A percentile compares a stretch with the other conserved stretches of the same genome.
phyloP scores from a whole-genome alignment of 2,329 filamentous ascomycete species.

The Exophiala bonariae region DNA sequence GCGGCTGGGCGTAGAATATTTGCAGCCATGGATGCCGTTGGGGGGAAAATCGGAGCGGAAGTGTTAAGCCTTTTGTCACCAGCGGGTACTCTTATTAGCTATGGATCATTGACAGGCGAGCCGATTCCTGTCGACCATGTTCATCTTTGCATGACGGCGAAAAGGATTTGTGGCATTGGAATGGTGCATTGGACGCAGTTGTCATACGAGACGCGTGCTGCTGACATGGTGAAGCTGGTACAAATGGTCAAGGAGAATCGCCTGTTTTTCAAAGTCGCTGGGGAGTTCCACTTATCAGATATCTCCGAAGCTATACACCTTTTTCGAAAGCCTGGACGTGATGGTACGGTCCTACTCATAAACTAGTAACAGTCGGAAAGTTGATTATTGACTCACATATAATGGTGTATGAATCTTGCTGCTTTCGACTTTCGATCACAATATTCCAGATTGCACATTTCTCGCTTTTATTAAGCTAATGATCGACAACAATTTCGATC shows the following conservation, averaged over 20 bases:
- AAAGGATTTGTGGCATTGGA: slow-evolving; percentile 1
- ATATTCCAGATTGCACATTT: no score
- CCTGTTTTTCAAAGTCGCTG: not conserved
- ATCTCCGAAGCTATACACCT: not conserved
- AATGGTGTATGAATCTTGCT: no score
- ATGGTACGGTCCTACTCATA: not conserved
- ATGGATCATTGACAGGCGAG: slow-evolving; percentile 3
- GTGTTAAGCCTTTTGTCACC: slow-evolving; percentile 5
- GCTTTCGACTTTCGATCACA: no score
- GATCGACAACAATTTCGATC: no score
- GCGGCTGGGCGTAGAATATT: slow-evolving; percentile 3
- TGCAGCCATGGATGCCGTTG: slow-evolving; percentile 6
- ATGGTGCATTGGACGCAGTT: slow-evolving; percentile 8
- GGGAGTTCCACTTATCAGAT: not conserved
- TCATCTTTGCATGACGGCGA: slow-evolving; percentile 3
- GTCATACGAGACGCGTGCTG: slow-evolving; percentile 6
- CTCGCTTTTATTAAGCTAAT: no score
- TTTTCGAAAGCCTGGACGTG: not conserved
- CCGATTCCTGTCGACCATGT: not conserved
- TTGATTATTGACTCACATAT: no score
- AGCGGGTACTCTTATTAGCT: slow-evolving; percentile 5
- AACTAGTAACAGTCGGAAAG: no score
- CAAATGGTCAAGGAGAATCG: not conserved
- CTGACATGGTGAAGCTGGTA: not conserved
- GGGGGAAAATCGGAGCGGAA: not conserved